Conservation (phyloP, 1,284 basidiomycete genomes). For the Phylloporus sp. region DNA sequence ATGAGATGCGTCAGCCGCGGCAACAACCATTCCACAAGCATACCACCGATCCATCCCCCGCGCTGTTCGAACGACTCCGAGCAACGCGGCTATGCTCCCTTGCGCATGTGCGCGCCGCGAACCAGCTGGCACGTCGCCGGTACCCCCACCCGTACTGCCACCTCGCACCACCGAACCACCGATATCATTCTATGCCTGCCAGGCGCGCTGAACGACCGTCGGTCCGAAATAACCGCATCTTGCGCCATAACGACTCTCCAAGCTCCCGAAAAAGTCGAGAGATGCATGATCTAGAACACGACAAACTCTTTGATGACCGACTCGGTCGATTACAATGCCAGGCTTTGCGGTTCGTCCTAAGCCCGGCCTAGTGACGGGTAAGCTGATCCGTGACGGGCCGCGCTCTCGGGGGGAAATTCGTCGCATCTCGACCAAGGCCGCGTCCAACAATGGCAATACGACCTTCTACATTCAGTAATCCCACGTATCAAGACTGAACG, state of each 20-base stretch:
- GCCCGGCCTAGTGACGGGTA: slow-evolving; percentile 48
- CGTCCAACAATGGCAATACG: too few relatives aligned
- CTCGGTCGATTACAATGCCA: slow-evolving; percentile 86
- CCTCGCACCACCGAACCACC: slow-evolving; percentile 56
- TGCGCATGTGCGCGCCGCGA: slow-evolving; percentile 73
- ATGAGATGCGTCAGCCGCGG: slow-evolving; percentile 72
- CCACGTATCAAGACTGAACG: too few relatives aligned
- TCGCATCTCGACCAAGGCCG: too few relatives aligned
- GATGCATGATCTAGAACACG: slow-evolving; percentile 69
- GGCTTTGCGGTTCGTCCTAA: slow-evolving; percentile 89
- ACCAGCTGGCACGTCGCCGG: slow-evolving; percentile 25
- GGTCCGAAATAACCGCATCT: slow-evolving; percentile 71
- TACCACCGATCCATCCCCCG: slow-evolving; percentile 52
- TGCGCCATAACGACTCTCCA: slow-evolving; percentile 77
- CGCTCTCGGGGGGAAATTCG: too few relatives aligned
- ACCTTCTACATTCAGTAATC: too few relatives aligned
- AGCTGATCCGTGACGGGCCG: too few relatives aligned
- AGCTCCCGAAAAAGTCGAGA: slow-evolving; percentile 68
- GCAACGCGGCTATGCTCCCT: slow-evolving; percentile 81
- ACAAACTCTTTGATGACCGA: slow-evolving; percentile 85
- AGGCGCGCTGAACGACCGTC: slow-evolving; percentile 68
- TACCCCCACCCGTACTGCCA: slow-evolving; percentile 16
- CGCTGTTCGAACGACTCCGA: slow-evolving; percentile 72
- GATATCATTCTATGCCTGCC: slow-evolving; percentile 73
- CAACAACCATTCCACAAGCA: slow-evolving; percentile 64